Evolutionary conservation across 495 filamentous ascomycete species (phyloP).

Genomic region (Darksidea phi): DNA sequence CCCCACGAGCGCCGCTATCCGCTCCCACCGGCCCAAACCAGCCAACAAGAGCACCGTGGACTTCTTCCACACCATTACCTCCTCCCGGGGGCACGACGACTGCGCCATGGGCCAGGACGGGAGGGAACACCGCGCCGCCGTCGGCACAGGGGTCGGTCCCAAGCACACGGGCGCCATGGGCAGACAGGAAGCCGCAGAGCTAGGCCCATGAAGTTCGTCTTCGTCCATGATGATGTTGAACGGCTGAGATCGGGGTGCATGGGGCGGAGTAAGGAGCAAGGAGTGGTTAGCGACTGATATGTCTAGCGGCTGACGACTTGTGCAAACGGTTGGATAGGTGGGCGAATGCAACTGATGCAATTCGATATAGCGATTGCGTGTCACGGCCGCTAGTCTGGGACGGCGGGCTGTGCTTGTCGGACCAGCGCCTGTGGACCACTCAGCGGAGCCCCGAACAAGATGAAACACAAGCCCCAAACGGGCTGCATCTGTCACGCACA

Average conservation of each 20-base stretch:
- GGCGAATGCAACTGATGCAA: constrained; percentile 12
- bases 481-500: constrained; percentile 3
- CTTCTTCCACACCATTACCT: constrained; percentile 28
- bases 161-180: constrained; percentile 27
- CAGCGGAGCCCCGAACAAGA: background rate
- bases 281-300: constrained; percentile 1
- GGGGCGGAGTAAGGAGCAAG: constrained; percentile 26
- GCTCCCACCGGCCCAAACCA: constrained; percentile 28
- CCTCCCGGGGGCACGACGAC: constrained; percentile 29
- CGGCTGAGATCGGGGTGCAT: constrained; percentile 13
- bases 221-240: background rate
- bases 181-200: constrained; percentile 17
- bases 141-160: constrained; percentile 13
- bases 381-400: constrained; percentile 16
- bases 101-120: constrained; percentile 30
- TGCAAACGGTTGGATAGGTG: background rate
- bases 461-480: constrained; percentile 32
- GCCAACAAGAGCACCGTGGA: constrained; percentile 48
- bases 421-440: background rate
- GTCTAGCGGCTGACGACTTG: background rate
- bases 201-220: constrained; percentile 2
- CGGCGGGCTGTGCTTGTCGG: background rate
- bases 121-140: constrained; percentile 3
- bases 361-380: constrained; percentile 19
- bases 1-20: constrained; percentile 46